These are phyloP conservation scores for Pinus tabuliformis DNA, from an alignment of 75 land plant genomes.

Conservation along the genomic window DNA sequence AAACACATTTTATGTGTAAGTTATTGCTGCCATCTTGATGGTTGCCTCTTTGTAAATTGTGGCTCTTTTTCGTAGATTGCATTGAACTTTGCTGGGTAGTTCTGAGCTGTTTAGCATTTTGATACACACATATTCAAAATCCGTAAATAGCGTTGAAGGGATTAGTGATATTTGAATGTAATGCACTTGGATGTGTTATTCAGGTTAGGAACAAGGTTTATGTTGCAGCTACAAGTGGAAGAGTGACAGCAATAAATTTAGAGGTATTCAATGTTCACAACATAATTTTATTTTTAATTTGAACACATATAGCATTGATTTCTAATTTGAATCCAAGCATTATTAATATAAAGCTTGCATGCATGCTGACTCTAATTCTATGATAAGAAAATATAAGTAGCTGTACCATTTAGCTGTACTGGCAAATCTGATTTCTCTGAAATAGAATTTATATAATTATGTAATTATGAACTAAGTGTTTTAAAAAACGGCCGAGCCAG, in stretches of 20 bases:
- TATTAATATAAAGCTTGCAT: neutral
- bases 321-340: neutral
- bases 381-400: neutral
- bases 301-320: neutral
- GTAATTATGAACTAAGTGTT: no score
- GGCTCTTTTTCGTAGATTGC: neutral
- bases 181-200: conserved; percentile 4
- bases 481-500: no score
- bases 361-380: neutral
- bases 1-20: neutral
- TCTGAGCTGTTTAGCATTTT: neutral
- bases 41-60: neutral
- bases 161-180: neutral
- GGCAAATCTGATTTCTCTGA: neutral
- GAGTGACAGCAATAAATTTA: conserved; percentile 46
- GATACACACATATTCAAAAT: neutral
- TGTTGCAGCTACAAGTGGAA: conserved; percentile 76
- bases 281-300: neutral
- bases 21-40: neutral
- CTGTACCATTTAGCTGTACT: neutral
- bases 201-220: conserved; percentile 47
- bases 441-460: neutral
- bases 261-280: conserved; percentile 27
- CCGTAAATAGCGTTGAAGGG: neutral
- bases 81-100: neutral